A percentile compares a stretch with the other conserved stretches of the same genome.
Conservation (phyloP, 768 basidiomycete genomes). For the Pleurotus tuoliensis region DNA sequence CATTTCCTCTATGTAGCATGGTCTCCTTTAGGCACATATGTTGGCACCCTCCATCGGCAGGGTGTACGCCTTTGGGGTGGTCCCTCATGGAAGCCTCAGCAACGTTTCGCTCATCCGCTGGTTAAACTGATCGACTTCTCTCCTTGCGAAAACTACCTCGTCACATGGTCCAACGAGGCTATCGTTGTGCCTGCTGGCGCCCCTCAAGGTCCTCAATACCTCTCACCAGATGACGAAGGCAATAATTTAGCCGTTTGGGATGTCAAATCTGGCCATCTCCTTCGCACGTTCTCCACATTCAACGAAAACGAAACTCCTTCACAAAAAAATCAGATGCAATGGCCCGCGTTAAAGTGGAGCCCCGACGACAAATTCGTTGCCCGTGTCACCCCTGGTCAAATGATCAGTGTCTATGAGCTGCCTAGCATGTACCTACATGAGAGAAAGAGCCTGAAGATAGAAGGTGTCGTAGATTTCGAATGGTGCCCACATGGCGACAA, state of each 20-base stretch:
- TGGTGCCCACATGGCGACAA: slow-evolving; percentile 95
- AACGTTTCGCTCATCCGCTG: slow-evolving; percentile 91
- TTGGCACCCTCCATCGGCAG: slow-evolving; percentile 91
- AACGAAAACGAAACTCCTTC: slow-evolving; percentile 54
- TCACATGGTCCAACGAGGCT: slow-evolving; percentile 96
- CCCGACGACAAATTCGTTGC: slow-evolving; percentile 94
- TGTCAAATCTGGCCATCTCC: slow-evolving; percentile 85
- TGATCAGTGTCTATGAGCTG: slow-evolving; percentile 95
- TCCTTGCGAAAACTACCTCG: slow-evolving; percentile 92
- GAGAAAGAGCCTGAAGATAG: slow-evolving; percentile 96
- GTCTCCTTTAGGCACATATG: slow-evolving; percentile 95
- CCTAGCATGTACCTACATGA: slow-evolving; percentile 92
- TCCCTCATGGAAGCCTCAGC: slow-evolving; percentile 80
- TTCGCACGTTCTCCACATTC: slow-evolving; percentile 81
- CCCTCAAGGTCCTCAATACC: slow-evolving; percentile 77
- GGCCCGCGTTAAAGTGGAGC: slow-evolving; percentile 98
- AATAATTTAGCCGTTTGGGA: slow-evolving; percentile 99
- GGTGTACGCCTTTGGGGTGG: slow-evolving; percentile 98
- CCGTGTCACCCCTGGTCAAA: slow-evolving; percentile 81
- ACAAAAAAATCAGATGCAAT: slow-evolving; percentile 80
- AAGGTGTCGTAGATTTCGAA: slow-evolving; percentile 96
- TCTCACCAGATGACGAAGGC: slow-evolving; percentile 93
- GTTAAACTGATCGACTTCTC: slow-evolving; percentile 97
- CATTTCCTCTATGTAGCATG: slow-evolving; percentile 91
- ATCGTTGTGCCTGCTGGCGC: slow-evolving; percentile 82